Conservation (phyloP, 2,329 filamentous ascomycete genomes). For the Paracamarosporium sp. region DNA sequence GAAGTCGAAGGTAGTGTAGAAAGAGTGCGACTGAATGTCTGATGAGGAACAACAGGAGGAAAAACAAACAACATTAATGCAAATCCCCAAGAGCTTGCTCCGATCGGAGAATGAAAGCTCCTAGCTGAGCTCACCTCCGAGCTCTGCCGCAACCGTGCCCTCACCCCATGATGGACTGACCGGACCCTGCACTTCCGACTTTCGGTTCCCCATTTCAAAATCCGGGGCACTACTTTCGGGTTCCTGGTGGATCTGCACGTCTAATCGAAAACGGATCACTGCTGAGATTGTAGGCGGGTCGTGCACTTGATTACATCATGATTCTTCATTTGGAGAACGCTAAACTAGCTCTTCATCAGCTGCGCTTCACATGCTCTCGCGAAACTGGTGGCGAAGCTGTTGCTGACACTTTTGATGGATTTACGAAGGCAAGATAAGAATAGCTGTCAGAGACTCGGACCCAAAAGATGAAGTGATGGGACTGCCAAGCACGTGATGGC, state of each 20-base stretch:
- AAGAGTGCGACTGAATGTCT: background rate
- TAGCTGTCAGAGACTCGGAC: background rate
- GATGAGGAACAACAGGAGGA: background rate
- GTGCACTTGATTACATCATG: slow-evolving; percentile 8
- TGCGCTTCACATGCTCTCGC: background rate
- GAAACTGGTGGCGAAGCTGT: background rate
- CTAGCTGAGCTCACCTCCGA: background rate
- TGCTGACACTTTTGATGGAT: background rate
- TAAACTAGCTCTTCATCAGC: background rate
- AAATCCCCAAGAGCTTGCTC: background rate
- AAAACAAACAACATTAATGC: slow-evolving; percentile 1
- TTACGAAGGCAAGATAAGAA: background rate
- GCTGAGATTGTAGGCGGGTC: background rate
- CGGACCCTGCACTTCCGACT: background rate
- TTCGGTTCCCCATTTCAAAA: slow-evolving; percentile 12
- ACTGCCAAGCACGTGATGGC: too few species aligned
- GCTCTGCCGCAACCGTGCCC: background rate
- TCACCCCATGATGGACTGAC: background rate
- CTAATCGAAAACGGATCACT: background rate
- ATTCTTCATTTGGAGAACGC: slow-evolving; percentile 2
- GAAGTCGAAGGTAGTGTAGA: background rate
- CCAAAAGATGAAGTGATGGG: too few species aligned
- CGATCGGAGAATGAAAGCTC: slow-evolving; percentile 3
- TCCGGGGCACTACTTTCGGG: slow-evolving; percentile 3
- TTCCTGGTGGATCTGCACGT: background rate